Evolutionary conservation across 1,284 basidiomycete species (phyloP).

Genomic region (Xerocomus nothofagi): DNA sequence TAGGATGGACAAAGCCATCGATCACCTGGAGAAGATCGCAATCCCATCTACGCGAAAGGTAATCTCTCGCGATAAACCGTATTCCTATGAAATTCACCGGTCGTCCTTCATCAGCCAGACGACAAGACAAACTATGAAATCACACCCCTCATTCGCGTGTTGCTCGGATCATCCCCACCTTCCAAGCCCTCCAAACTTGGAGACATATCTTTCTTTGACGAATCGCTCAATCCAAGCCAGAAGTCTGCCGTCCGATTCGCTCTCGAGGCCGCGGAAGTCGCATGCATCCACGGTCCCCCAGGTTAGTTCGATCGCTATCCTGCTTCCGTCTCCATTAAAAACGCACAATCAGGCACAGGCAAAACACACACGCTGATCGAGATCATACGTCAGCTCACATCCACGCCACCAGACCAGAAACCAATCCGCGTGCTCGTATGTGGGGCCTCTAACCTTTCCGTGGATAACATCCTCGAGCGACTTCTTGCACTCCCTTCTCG

Average conservation of each 20-base stretch:
- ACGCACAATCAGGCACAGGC: conserved; percentile 63
- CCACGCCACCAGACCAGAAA: conserved; percentile 43
- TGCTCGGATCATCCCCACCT: conserved; percentile 58
- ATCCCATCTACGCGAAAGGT: conserved; percentile 34
- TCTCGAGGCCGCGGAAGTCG: conserved; percentile 72
- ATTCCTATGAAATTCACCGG: conserved; percentile 18
- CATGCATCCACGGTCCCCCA: conserved; percentile 96
- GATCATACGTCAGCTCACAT: conserved; percentile 81
- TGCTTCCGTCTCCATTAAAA: neutral
- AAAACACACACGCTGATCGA: conserved; percentile 94
- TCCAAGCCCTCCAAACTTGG: conserved; percentile 36
- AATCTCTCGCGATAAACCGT: neutral
- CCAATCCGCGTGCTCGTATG: conserved; percentile 74
- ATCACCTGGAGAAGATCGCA: conserved; percentile 56
- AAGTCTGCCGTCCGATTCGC: conserved; percentile 78
- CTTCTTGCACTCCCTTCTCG: conserved; percentile 58
- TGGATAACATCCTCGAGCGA: conserved; percentile 89
- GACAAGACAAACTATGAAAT: conserved; percentile 45
- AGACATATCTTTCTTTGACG: conserved; percentile 72
- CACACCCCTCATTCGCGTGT: conserved; percentile 57
- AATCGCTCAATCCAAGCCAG: conserved; percentile 80
- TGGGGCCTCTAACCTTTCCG: conserved; percentile 89
- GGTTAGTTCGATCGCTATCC: conserved; percentile 44
- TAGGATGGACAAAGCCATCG: conserved; percentile 82
- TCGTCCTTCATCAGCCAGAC: conserved; percentile 28